Conservation (phyloP, 176 grass and related monocot species). For the Hordeum marinum region DNA sequence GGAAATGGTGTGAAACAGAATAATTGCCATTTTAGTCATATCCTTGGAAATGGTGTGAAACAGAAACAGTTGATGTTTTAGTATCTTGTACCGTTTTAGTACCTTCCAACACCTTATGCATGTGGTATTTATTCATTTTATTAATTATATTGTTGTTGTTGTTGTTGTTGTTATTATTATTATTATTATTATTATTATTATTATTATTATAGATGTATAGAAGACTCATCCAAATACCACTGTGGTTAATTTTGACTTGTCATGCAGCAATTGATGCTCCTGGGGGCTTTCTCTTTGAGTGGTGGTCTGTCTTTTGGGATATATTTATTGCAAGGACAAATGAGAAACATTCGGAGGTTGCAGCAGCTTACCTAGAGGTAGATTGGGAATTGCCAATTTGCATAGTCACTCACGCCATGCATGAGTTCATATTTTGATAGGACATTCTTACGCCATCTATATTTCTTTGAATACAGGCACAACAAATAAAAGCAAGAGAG, state of each 20-base stretch:
- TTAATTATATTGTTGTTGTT: not conserved
- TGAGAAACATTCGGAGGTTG: constrained; percentile 96
- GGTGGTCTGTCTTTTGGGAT: constrained; percentile 99
- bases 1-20: constrained; percentile 6
- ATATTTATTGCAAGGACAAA: constrained; percentile 97
- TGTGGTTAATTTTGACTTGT: constrained; percentile 22
- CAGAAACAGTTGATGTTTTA: not conserved
- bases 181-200: not conserved
- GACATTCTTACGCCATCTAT: not conserved
- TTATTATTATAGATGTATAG: not conserved
- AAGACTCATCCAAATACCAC: not conserved
- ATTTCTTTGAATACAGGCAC: constrained; percentile 43
- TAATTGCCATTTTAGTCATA: not conserved
- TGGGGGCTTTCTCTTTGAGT: constrained; percentile 99
- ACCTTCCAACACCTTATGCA: not conserved
- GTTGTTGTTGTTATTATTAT: not conserved
- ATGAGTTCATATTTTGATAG: constrained; percentile 1
- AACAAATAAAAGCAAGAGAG: constrained; percentile 88
- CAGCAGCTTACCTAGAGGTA: constrained; percentile 90
- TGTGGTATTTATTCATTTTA: not conserved
- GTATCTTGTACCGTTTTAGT: not conserved
- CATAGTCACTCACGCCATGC: constrained; percentile 1
- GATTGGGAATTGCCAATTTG: not conserved
- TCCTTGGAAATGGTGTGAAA: constrained; percentile 6
- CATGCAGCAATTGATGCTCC: constrained; percentile 93